These are phyloP conservation scores for Termitomyces sp. DNA, from an alignment of 768 basidiomycete genomes.

Conservation along the genomic window DNA sequence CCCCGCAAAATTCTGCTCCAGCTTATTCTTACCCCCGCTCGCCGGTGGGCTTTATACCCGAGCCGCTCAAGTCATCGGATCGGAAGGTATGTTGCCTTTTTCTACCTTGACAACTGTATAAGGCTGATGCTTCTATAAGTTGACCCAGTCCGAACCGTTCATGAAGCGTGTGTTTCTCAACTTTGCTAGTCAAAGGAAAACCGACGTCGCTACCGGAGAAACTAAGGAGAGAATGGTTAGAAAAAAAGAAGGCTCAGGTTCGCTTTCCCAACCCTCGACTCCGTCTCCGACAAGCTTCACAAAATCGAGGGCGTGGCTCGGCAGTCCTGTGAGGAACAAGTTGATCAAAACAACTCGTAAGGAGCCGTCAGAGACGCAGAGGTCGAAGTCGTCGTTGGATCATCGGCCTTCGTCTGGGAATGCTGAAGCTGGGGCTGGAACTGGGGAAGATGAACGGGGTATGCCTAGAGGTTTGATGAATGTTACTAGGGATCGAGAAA, in stretches of 20 bases:
- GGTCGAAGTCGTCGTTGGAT: neutral
- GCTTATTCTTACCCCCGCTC: neutral
- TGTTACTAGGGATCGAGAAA: neutral
- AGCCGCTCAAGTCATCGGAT: neutral
- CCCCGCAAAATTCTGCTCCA: constrained; percentile 5
- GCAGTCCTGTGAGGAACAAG: neutral
- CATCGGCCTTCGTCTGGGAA: neutral
- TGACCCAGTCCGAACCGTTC: neutral
- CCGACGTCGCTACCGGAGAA: neutral
- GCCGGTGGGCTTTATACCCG: neutral
- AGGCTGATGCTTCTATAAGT: neutral
- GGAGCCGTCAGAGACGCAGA: neutral
- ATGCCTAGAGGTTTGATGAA: neutral
- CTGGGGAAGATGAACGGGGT: neutral
- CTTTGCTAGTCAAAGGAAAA: neutral
- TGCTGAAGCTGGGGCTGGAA: neutral
- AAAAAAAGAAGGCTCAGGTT: too few species aligned
- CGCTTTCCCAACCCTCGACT: neutral
- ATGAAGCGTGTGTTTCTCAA: neutral
- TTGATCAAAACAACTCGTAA: neutral
- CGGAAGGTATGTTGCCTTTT: neutral
- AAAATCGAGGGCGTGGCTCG: neutral
- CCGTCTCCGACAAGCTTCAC: neutral
- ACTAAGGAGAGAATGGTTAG: neutral
- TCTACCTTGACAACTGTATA: neutral